Evolutionary conservation across 208 protist genomes (phyloP), one percentile per base, ranked within the genome.

Genomic region (Trypanosoma brucei): DNA sequence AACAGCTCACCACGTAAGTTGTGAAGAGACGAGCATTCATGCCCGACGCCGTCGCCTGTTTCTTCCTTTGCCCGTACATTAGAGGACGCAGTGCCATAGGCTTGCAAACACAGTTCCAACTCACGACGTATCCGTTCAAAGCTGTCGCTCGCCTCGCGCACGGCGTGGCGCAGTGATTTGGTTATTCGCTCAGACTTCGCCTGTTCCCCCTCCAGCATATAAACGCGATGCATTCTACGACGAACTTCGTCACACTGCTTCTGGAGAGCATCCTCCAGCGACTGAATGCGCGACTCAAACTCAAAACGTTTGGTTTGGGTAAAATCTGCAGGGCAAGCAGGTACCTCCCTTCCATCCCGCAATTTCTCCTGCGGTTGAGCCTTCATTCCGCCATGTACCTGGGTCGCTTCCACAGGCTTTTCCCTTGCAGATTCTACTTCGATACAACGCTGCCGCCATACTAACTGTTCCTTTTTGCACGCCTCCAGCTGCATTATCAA

Each of bases 161-260:
- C 7, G 7, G n/a, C 22, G 5, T 49, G 39, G 1, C 49, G 59
- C 31, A 68, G 48, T 3, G 50, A 38, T 50, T 62, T 55, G 2
- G 13, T 55, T 13, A 42, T 52, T 5, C 59, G 6, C 35, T 44
- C 64, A 6, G 37, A 36, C 48, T 55, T 65, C 5, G 30, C 34
- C 30, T 67, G 67, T 66, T 91, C 81, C 38, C 66, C 63, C 65
- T 93, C 80, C 2, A 86, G 61, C 1, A 60, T 45, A 0, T 65
- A 55, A 6, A 84, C 48, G 30, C 79, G 79, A 57, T 82, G 66
- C 74, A 84, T 82, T 34, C 76, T 76, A 13, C 72, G 68, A 13
- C 79, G 75, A 14, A 84, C 64, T 36, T 84, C 86, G n/a, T 83
- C 78, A 3, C 77, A 82, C 42, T 88, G 86, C 50, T 73, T 60